phyloP scores from a whole-genome alignment of 345 rosid species.

The Gossypium stocksii region DNA sequence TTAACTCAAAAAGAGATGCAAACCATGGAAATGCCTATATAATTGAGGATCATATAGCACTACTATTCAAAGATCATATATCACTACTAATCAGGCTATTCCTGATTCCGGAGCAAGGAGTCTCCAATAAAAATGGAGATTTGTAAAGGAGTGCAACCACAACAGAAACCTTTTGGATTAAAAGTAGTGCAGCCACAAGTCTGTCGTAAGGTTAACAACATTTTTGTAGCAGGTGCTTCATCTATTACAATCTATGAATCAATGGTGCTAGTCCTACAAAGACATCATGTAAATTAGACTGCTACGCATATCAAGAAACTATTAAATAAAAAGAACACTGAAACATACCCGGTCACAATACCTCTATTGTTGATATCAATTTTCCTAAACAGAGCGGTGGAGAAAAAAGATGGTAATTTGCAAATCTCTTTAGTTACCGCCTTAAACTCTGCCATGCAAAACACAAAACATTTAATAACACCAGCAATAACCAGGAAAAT shows the following conservation, averaged over 20 bases:
- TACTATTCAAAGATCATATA: not conserved
- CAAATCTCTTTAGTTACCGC: slow-evolving; percentile 63
- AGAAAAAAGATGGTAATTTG: slow-evolving; percentile 83
- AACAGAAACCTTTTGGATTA: not conserved
- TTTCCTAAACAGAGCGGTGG: slow-evolving; percentile 55
- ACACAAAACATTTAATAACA: not conserved
- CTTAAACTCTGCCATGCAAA: slow-evolving; percentile 59
- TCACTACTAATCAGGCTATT: not conserved
- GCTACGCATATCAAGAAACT: not conserved
- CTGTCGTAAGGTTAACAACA: not conserved
- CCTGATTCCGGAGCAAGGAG: not conserved
- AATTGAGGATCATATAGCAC: not conserved
- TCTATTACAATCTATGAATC: not conserved
- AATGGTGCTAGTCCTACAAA: not conserved
- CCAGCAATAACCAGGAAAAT: slow-evolving; percentile 18
- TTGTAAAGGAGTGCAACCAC: not conserved
- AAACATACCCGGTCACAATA: slow-evolving; percentile 60
- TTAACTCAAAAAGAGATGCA: not conserved
- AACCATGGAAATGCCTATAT: not conserved
- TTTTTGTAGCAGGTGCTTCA: not conserved
- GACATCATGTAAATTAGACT: not conserved
- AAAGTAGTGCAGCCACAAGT: not conserved
- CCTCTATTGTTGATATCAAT: slow-evolving; percentile 56
- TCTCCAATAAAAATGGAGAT: not conserved
- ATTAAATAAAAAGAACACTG: not conserved